phyloP scores from a whole-genome alignment of 805 yeast genomes.

The Sugiyamaella americana region DNA sequence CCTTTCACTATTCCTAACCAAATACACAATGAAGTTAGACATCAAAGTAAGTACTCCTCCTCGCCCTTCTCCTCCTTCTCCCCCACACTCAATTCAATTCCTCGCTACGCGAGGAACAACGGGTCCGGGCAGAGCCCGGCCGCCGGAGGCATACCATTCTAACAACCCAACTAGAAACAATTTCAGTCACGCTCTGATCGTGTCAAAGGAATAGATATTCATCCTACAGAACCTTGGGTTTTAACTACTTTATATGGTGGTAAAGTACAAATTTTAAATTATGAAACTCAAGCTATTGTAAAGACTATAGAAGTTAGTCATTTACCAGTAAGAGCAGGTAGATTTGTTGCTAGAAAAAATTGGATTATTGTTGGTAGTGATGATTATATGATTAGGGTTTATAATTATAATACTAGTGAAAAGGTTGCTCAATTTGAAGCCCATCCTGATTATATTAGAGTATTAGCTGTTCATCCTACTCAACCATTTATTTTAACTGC shows the following conservation, averaged over 20 bases:
- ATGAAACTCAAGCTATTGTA: conserved; percentile 74
- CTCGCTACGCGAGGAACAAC: too few species aligned
- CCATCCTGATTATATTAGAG: conserved; percentile 93
- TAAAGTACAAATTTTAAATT: conserved; percentile 87
- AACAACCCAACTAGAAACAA: conserved; percentile 42
- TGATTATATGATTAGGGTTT: conserved; percentile 90
- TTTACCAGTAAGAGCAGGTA: conserved; percentile 93
- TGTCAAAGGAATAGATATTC: conserved; percentile 96
- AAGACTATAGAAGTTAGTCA: conserved; percentile 92
- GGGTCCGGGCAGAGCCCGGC: not conserved
- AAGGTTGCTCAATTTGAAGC: conserved; percentile 94
- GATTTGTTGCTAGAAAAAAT: conserved; percentile 89
- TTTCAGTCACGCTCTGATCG: conserved; percentile 91
- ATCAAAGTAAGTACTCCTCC: conserved; percentile 35
- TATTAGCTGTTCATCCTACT: conserved; percentile 89
- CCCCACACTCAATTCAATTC: too few species aligned
- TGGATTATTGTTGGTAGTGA: conserved; percentile 97
- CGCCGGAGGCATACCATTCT: not conserved
- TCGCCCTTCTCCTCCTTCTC: not conserved
- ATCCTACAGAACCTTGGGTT: conserved; percentile 95
- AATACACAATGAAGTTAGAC: conserved; percentile 42
- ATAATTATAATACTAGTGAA: conserved; percentile 93
- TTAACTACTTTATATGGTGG: conserved; percentile 88
- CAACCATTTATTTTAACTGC: conserved; percentile 85
- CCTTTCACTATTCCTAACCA: conserved; percentile 4